Percentiles rank a stretch among this genome's conserved stretches.
Evolutionary conservation across 192 early-diverging fungal genomes (phyloP).

Genomic region (Gigaspora rosea): DNA sequence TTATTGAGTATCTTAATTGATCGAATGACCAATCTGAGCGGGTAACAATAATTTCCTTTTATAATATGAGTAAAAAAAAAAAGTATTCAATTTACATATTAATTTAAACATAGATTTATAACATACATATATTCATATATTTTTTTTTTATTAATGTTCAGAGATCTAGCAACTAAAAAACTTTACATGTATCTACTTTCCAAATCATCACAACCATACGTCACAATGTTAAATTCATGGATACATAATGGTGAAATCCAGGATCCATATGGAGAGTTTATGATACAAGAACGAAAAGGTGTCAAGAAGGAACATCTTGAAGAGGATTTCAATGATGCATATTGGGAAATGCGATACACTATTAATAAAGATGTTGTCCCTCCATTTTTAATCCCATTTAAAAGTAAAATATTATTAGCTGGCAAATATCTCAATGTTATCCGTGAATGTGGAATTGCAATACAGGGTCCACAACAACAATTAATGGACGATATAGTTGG

Average conservation of each 20-base stretch:
- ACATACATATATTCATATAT: not conserved
- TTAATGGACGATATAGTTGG: constrained; percentile 31
- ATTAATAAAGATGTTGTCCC: constrained; percentile 69
- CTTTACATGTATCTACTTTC: constrained; percentile 80
- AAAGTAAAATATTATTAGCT: constrained; percentile 80
- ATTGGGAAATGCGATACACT: constrained; percentile 83
- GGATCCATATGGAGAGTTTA: constrained; percentile 91
- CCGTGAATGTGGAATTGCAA: constrained; percentile 72
- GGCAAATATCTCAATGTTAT: constrained; percentile 97
- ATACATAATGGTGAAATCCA: constrained; percentile 85
- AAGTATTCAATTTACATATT: too few relatives aligned
- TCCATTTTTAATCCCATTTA: constrained; percentile 72
- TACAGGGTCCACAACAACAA: constrained; percentile 39
- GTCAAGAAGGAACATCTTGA: constrained; percentile 60
- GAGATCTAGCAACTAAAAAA: constrained; percentile 71
- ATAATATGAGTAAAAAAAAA: too few relatives aligned
- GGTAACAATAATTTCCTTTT: constrained; percentile 43
- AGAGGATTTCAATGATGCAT: constrained; percentile 81
- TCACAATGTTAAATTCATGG: constrained; percentile 84
- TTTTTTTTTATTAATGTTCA: constrained; percentile 29
- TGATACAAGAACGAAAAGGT: constrained; percentile 75
- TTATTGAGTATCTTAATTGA: constrained; percentile 76
- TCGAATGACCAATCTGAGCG: constrained; percentile 64
- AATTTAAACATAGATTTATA: not conserved
- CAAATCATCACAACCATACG: constrained; percentile 79